Conservation (phyloP, 2,329 filamentous ascomycete genomes). For the Hymenotorrendiella dingleyae region DNA sequence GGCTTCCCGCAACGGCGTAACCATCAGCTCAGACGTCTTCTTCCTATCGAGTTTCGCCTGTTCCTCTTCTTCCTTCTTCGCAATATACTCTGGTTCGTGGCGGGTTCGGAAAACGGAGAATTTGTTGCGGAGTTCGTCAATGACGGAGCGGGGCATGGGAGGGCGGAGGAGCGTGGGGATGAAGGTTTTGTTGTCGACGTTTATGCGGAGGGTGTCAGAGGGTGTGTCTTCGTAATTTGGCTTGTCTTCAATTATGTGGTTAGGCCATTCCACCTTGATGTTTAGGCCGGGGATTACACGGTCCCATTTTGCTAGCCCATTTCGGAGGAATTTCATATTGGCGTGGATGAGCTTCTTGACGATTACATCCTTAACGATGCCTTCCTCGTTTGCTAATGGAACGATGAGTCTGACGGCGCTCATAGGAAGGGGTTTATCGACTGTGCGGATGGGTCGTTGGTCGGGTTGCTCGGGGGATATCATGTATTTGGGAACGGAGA, state of each 20-base stretch:
- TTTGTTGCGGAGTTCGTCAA: constrained; percentile 80
- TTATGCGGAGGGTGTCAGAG: constrained; percentile 68
- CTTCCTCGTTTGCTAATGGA: constrained; percentile 56
- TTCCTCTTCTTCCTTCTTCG: constrained; percentile 56
- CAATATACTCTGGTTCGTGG: constrained; percentile 69
- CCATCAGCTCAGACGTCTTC: constrained; percentile 24
- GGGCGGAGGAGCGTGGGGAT: constrained; percentile 69
- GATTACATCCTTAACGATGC: constrained; percentile 64
- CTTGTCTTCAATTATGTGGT: constrained; percentile 30
- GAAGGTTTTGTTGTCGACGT: constrained; percentile 70
- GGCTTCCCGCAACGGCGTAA: constrained; percentile 28
- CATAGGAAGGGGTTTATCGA: constrained; percentile 57
- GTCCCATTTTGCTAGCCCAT: constrained; percentile 42
- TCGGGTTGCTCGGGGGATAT: constrained; percentile 33
- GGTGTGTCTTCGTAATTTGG: constrained; percentile 46
- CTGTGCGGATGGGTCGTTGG: constrained; percentile 37
- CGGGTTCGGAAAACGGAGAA: constrained; percentile 77
- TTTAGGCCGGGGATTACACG: constrained; percentile 66
- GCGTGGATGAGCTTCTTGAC: constrained; percentile 62
- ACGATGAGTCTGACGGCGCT: constrained; percentile 75
- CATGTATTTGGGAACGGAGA: constrained; percentile 36
- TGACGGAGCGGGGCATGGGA: constrained; percentile 71
- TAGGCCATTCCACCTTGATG: constrained; percentile 72
- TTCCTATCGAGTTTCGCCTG: constrained; percentile 34
- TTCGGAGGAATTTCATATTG: constrained; percentile 44